Percentiles rank a stretch among this genome's conserved stretches.
phyloP scores from a whole-genome alignment of 1,139 yeast genomes.

The Ogataea hybrid region DNA sequence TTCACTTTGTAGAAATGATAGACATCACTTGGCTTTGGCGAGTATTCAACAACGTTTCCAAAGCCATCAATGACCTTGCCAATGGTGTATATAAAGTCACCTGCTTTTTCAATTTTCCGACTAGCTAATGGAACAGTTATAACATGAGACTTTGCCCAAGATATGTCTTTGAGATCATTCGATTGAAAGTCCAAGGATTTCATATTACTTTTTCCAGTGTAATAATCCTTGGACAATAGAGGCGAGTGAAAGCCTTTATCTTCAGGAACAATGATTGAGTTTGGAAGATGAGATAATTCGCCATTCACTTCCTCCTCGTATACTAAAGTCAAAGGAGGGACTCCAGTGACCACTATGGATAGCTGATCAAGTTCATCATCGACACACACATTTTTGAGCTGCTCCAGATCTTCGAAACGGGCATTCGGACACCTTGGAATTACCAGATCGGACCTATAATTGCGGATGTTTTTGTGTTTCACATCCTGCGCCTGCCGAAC shows the following conservation, averaged over 20 bases:
- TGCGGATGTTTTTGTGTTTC: constrained; percentile 61
- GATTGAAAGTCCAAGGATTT: constrained; percentile 22
- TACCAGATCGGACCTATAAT: constrained; percentile 60
- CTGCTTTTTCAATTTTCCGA: too few relatives aligned
- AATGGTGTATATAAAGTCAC: constrained; percentile 63
- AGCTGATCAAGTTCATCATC: constrained; percentile 48
- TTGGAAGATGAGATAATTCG: constrained; percentile 25
- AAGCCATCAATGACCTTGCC: constrained; percentile 70
- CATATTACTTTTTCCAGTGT: constrained; percentile 19
- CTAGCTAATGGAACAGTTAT: constrained; percentile 51
- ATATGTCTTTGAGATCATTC: constrained; percentile 39
- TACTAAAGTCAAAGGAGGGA: constrained; percentile 68
- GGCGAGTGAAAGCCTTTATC: constrained; percentile 37
- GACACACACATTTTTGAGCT: constrained; percentile 55
- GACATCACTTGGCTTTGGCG: constrained; percentile 40
- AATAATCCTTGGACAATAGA: constrained; percentile 30
- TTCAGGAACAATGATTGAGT: constrained; percentile 28
- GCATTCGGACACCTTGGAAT: constrained; percentile 81
- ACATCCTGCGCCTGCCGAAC: constrained; percentile 64
- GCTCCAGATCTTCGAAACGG: constrained; percentile 34
- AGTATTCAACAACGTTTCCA: constrained; percentile 65
- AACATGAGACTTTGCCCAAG: constrained; percentile 52
- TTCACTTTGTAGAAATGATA: constrained; percentile 53
- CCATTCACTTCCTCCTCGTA: constrained; percentile 58
- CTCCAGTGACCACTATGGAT: constrained; percentile 59